Conservation (phyloP, 192 early-diverging fungal genomes). For the Phlyctochytrium planicorne region DNA sequence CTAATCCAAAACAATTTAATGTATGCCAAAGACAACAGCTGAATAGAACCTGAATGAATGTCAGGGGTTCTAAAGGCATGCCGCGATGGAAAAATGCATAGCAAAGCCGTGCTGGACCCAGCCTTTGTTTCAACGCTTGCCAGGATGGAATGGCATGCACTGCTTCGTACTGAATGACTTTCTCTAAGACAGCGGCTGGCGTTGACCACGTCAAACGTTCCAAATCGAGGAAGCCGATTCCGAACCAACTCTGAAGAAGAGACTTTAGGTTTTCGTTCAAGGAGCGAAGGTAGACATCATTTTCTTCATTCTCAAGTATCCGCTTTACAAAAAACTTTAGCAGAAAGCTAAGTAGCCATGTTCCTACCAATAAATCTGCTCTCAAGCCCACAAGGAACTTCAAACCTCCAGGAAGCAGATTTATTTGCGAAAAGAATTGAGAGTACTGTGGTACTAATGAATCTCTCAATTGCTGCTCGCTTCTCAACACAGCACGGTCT, state of each 20-base stretch:
- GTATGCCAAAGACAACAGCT: slow-evolving; percentile 13
- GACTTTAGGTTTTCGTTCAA: slow-evolving; percentile 67
- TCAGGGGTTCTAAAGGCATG: slow-evolving; percentile 76
- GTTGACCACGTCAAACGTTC: slow-evolving; percentile 85
- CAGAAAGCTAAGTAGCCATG: neutral
- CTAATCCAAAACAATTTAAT: slow-evolving; percentile 22
- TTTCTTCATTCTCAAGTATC: slow-evolving; percentile 28
- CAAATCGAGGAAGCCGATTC: slow-evolving; percentile 69
- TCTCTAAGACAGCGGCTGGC: slow-evolving; percentile 76
- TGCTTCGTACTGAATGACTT: slow-evolving; percentile 81
- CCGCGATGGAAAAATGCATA: slow-evolving; percentile 83
- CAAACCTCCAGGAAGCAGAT: slow-evolving; percentile 73
- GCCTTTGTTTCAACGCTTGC: slow-evolving; percentile 77
- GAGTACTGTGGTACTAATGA: slow-evolving; percentile 68
- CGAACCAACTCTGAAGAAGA: slow-evolving; percentile 74
- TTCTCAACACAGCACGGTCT: slow-evolving; percentile 23
- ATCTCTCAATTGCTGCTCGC: slow-evolving; percentile 63
- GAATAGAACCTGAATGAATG: slow-evolving; percentile 75
- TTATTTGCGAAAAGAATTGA: slow-evolving; percentile 75
- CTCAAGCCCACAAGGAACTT: slow-evolving; percentile 80
- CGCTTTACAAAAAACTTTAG: slow-evolving; percentile 4
- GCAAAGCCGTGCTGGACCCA: slow-evolving; percentile 70
- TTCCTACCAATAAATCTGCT: slow-evolving; percentile 66
- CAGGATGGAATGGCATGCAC: slow-evolving; percentile 84
- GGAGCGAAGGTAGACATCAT: slow-evolving; percentile 48